Evolutionary conservation across 2,329 filamentous ascomycete species (phyloP).

Genomic region (Neopestalotiopsis sp.): DNA sequence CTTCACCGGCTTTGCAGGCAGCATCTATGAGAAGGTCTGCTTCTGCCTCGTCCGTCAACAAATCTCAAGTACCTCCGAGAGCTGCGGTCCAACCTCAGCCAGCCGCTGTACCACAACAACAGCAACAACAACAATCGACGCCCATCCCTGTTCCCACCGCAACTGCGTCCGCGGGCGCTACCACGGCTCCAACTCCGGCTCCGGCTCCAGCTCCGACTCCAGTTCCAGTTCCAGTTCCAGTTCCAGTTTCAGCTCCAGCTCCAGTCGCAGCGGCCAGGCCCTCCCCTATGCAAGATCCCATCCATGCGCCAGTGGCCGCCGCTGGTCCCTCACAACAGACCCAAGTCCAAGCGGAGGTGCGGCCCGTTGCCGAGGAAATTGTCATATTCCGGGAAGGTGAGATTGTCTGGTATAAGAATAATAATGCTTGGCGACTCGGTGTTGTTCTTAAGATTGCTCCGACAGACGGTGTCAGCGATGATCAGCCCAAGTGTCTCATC

Average conservation of each 20-base stretch:
- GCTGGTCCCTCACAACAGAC: background rate
- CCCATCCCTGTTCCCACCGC: background rate
- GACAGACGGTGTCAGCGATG: background rate
- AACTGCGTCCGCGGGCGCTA: background rate
- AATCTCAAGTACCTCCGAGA: background rate
- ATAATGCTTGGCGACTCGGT: constrained; percentile 54
- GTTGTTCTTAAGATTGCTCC: constrained; percentile 38
- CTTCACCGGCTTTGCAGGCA: constrained; percentile 4
- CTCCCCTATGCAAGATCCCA: constrained; percentile 19
- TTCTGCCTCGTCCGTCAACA: constrained; percentile 17
- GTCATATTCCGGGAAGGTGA: constrained; percentile 54
- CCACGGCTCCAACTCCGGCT: background rate
- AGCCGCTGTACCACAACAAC: background rate
- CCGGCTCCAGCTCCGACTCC: background rate
- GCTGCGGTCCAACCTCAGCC: constrained; percentile 20
- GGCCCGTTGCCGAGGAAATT: constrained; percentile 21
- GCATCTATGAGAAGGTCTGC: constrained; percentile 21
- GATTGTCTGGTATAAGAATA: constrained; percentile 56
- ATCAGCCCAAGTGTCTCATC: constrained; percentile 19
- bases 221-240: background rate
- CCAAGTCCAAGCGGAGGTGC: background rate
- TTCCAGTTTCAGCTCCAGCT: background rate
- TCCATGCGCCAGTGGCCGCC: background rate
- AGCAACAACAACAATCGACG: constrained; percentile 11
- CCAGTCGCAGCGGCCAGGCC: background rate